Conservation (phyloP, 2,329 filamentous ascomycete genomes). For the Xylariaceae sp. region DNA sequence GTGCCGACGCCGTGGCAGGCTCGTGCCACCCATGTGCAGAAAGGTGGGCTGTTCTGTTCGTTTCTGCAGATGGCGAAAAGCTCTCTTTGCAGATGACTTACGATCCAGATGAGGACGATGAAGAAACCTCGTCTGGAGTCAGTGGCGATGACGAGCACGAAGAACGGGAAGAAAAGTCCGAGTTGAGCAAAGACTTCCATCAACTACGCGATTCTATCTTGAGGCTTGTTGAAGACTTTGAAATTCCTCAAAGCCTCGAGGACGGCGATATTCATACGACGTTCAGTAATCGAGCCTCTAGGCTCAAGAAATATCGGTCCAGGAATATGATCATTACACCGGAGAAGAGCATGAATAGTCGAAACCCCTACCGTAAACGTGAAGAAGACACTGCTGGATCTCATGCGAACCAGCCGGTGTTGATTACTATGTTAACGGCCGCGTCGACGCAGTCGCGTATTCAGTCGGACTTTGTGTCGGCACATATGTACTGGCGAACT, state of each 20-base stretch:
- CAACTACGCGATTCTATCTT: constrained; percentile 74
- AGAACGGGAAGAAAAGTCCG: constrained; percentile 51
- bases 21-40: constrained; percentile 75
- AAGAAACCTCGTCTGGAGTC: constrained; percentile 56
- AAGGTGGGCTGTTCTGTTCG: constrained; percentile 75
- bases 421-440: constrained; percentile 69
- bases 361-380: constrained; percentile 51
- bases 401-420: constrained; percentile 43
- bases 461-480: constrained; percentile 75
- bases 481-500: constrained; percentile 81
- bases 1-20: constrained; percentile 59
- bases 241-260: constrained; percentile 65
- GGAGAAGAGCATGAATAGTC: constrained; percentile 48
- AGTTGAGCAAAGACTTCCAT: constrained; percentile 74
- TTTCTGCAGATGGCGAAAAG: constrained; percentile 65
- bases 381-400: constrained; percentile 19
- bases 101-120: constrained; percentile 59
- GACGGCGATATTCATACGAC: constrained; percentile 54
- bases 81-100: constrained; percentile 69
- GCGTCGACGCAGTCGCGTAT: constrained; percentile 72
- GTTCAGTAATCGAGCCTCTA: constrained; percentile 66
- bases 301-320: constrained; percentile 54
- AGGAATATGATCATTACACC: constrained; percentile 54
- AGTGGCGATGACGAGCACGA: constrained; percentile 60
- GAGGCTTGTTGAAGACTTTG: constrained; percentile 76